Conservation (phyloP, 2,329 filamentous ascomycete genomes). For the Aschersonia sp. region DNA sequence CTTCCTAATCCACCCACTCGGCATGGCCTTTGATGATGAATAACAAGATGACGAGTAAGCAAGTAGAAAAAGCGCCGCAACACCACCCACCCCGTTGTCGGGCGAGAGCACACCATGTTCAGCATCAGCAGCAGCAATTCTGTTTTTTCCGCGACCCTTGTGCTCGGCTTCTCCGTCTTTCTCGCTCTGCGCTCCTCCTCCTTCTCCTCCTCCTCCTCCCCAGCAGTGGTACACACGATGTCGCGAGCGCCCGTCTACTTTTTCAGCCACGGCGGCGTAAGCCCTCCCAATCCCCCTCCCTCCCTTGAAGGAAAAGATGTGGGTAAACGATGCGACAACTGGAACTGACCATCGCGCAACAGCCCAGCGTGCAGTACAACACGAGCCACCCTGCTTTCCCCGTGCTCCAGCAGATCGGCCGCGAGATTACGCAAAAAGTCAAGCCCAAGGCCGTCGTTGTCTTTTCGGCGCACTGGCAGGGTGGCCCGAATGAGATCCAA, state of each 20-base stretch:
- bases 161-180: background rate
- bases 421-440: conserved; percentile 54
- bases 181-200: background rate
- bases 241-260: conserved; percentile 28
- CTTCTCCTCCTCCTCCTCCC: background rate
- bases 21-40: background rate
- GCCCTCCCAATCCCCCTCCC: conserved; percentile 4
- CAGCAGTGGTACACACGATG: background rate
- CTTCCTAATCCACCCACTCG: background rate
- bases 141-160: background rate
- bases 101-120: background rate
- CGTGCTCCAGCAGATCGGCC: conserved; percentile 49
- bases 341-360: background rate
- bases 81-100: background rate
- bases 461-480: conserved; percentile 69
- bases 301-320: background rate
- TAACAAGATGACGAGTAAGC: no score
- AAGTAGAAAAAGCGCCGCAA: no score
- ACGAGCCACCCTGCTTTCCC: conserved; percentile 51
- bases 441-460: conserved; percentile 61
- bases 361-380: conserved; percentile 55
- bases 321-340: no score
- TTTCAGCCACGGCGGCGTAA: conserved; percentile 34
- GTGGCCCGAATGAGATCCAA: conserved; percentile 36
- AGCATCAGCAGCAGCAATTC: background rate